Evolutionary conservation across 2,329 filamentous ascomycete genomes (phyloP), one percentile per base, ranked within the genome.

Genomic region (Fusarium ramigenum): DNA sequence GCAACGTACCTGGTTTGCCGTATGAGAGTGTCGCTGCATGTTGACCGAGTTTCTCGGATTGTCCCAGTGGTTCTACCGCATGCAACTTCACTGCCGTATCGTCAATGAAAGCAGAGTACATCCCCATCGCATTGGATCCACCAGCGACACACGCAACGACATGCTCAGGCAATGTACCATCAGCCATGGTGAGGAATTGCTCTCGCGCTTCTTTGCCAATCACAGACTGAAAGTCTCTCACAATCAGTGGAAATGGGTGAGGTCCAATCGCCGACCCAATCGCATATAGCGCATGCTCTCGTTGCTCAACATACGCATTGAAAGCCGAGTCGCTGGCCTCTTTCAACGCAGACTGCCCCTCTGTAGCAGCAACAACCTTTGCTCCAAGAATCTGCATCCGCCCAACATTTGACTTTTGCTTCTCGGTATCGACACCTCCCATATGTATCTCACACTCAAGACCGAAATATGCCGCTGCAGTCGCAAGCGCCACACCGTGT

Each of bases 301-400:
- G 37, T 10, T 67, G 63, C 3, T 67, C 40, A 12, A 67, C n/a
- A 18, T 61, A 67, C 0, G 53, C 64, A 21, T 19, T 47, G 15
- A 67, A 61, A 8, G 63, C 64, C 0, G 64, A 67, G 39, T 67
- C 63, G 7, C 64, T 67, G 7, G 63, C 63, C 5, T 67, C 64
- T 40, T 61, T 61, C 7, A 67, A 10, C 7, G 63, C 64, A 23
- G 64, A 67, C 40, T 67, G 64, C 1, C 63, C 64, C 16, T 37
- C 7, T 1, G 63, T 67, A 14, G 63, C 53, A 19, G 63, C 7
- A 2, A 67, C 18, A 6, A 67, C 64, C 0, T 4, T 42, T 1
- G 63, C 53, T 0, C 64, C 64, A 1, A 67, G 64, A 9, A 67
- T 52, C 1, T 67, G 28, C 53, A 67, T 67, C 3, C 64, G 53